These are phyloP conservation scores for Rhodomyrtus psidioides DNA, from an alignment of 441 rosid species.

Conservation along the genomic window DNA sequence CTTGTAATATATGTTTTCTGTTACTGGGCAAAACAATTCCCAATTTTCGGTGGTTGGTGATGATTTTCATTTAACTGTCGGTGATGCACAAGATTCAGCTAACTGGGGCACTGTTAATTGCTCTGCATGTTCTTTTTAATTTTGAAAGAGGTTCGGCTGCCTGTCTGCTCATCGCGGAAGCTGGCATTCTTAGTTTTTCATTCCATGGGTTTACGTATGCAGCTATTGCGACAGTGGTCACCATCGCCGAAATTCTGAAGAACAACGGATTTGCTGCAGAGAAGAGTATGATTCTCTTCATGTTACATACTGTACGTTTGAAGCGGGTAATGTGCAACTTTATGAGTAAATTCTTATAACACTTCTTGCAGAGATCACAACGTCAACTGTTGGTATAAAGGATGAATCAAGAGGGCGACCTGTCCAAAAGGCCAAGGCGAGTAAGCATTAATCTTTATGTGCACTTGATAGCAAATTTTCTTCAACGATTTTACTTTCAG, in stretches of 20 bases:
- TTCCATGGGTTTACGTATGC: conserved; percentile 10
- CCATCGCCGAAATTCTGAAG: conserved; percentile 65
- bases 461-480: not conserved
- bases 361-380: conserved; percentile 45
- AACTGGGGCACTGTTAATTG: not conserved
- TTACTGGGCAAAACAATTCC: not conserved
- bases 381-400: conserved; percentile 69
- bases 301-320: not conserved
- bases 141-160: not conserved
- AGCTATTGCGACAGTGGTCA: conserved; percentile 79
- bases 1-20: not conserved
- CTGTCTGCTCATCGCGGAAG: not conserved
- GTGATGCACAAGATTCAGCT: not conserved
- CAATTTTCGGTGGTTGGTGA: not conserved
- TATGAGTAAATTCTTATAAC: not conserved
- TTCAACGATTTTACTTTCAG: not conserved
- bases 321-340: not conserved
- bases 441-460: not conserved
- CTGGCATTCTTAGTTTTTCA: not conserved
- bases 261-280: conserved; percentile 74
- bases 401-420: conserved; percentile 64
- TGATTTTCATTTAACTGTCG: not conserved
- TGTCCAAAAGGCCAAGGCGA: conserved; percentile 68
- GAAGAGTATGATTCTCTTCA: conserved; percentile 39
- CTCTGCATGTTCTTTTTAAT: not conserved